Evolutionary conservation across 2,329 filamentous ascomycete species (phyloP).

Genomic region (Exophiala alcalophila): DNA sequence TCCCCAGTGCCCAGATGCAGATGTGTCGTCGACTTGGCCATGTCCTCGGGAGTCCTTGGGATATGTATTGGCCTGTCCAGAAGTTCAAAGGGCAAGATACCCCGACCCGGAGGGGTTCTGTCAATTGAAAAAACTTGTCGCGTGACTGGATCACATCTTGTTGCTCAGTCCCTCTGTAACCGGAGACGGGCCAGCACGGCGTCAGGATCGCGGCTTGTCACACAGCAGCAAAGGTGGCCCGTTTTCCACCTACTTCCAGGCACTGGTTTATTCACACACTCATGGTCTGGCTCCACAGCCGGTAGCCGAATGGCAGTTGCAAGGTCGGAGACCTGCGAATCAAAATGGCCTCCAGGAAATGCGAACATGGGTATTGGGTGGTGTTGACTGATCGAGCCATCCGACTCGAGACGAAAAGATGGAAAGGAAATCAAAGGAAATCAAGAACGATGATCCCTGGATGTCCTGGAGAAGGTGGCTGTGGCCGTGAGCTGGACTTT

Average conservation of each 20-base stretch:
- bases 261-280: too few relatives aligned
- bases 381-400: slow-evolving; percentile 10
- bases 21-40: neutral
- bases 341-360: slow-evolving; percentile 9
- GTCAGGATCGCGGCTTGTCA: too few relatives aligned
- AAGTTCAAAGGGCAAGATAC: slow-evolving; percentile 1
- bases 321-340: slow-evolving; percentile 6
- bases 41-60: slow-evolving; percentile 9
- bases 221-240: slow-evolving; percentile 11
- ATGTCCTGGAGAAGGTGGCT: slow-evolving; percentile 13
- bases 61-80: slow-evolving; percentile 7
- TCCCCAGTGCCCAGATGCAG: neutral
- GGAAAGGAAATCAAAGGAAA: slow-evolving; percentile 11
- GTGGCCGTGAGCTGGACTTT: slow-evolving; percentile 17
- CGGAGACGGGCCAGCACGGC: too few relatives aligned
- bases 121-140: slow-evolving; percentile 3
- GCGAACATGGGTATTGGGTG: slow-evolving; percentile 16
- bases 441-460: slow-evolving; percentile 16
- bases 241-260: too few relatives aligned
- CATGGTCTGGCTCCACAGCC: slow-evolving; percentile 16
- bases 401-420: slow-evolving; percentile 11
- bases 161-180: too few relatives aligned
- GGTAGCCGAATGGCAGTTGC: too few relatives aligned
- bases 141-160: slow-evolving; percentile 15
- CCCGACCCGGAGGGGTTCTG: slow-evolving; percentile 5